These are phyloP conservation scores for Nevesoporus exiguus DNA, from an alignment of 768 basidiomycete genomes.

Conservation along the genomic window DNA sequence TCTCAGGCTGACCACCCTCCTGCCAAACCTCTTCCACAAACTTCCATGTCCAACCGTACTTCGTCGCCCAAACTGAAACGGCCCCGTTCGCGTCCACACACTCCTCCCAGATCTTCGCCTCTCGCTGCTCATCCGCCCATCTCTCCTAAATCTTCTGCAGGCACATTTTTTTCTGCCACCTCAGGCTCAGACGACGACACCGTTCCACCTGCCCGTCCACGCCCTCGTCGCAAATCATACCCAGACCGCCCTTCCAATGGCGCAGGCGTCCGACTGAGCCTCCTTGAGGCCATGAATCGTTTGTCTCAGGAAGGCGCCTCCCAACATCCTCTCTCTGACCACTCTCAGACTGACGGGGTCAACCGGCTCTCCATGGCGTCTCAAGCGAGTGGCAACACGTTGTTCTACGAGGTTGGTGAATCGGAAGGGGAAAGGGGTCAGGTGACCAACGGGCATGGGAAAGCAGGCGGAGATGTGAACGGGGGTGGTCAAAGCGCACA, in stretches of 20 bases:
- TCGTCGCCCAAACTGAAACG: slow-evolving; percentile 7
- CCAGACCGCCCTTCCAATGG: slow-evolving; percentile 24
- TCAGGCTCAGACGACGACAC: slow-evolving; percentile 20
- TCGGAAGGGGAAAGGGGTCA: background rate
- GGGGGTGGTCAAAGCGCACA: background rate
- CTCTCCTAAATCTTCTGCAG: slow-evolving; percentile 28
- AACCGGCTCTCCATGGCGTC: slow-evolving; percentile 26
- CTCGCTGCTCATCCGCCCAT: slow-evolving; percentile 11
- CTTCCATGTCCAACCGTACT: slow-evolving; percentile 4
- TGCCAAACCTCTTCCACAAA: slow-evolving; percentile 1
- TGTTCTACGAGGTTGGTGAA: slow-evolving; percentile 24
- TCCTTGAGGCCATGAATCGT: slow-evolving; percentile 27
- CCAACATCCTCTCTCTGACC: slow-evolving; percentile 1
- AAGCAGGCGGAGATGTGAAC: background rate
- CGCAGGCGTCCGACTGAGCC: slow-evolving; percentile 20
- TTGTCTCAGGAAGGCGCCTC: slow-evolving; percentile 18
- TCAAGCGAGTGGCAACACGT: slow-evolving; percentile 25
- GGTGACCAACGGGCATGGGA: background rate
- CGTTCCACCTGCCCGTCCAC: slow-evolving; percentile 11
- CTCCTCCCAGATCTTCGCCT: slow-evolving; percentile 16
- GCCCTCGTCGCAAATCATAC: slow-evolving; percentile 23
- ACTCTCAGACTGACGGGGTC: slow-evolving; percentile 3
- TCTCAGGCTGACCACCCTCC: background rate
- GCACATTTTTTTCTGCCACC: slow-evolving; percentile 24
- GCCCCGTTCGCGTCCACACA: slow-evolving; percentile 18